A percentile compares a stretch with the other conserved stretches of the same genome.
These are phyloP conservation scores for Chernovozyma aurita DNA, from an alignment of 1,139 yeast genomes.

Conservation along the genomic window DNA sequence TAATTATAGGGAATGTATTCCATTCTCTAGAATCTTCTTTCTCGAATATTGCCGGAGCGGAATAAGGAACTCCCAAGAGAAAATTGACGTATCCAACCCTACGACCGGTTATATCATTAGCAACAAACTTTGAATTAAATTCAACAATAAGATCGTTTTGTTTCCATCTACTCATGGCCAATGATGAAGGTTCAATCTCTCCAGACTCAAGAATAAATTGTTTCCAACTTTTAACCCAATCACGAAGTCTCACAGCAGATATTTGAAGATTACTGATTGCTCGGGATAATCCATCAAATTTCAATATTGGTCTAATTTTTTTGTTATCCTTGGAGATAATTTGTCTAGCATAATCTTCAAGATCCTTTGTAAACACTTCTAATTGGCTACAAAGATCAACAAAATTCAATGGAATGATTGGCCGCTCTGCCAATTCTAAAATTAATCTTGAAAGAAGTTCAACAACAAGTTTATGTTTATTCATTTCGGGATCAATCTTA, in stretches of 20 bases:
- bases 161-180: slow-evolving; percentile 69
- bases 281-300: slow-evolving; percentile 21
- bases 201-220: slow-evolving; percentile 28
- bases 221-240: slow-evolving; percentile 56
- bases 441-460: slow-evolving; percentile 51
- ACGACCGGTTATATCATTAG: slow-evolving; percentile 41
- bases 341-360: slow-evolving; percentile 39
- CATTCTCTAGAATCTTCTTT: slow-evolving; percentile 37
- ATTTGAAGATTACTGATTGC: slow-evolving; percentile 21
- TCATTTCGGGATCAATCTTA: slow-evolving; percentile 53
- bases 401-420: slow-evolving; percentile 70
- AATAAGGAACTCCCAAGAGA: slow-evolving; percentile 65
- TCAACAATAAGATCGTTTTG: slow-evolving; percentile 68
- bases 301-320: slow-evolving; percentile 15
- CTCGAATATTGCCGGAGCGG: slow-evolving; percentile 41
- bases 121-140: slow-evolving; percentile 53
- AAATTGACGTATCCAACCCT: slow-evolving; percentile 69
- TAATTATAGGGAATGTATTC: slow-evolving; percentile 71
- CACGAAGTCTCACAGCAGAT: slow-evolving; percentile 24
- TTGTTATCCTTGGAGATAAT: slow-evolving; percentile 15
- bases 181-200: slow-evolving; percentile 63
- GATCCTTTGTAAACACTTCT: slow-evolving; percentile 41
- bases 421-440: slow-evolving; percentile 62
- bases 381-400: slow-evolving; percentile 44
- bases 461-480: slow-evolving; percentile 53